Evolutionary conservation across 106 monocot genomes (phyloP), one percentile per base, ranked within the genome.

Genomic region (Acanthochlamys bracteata): DNA sequence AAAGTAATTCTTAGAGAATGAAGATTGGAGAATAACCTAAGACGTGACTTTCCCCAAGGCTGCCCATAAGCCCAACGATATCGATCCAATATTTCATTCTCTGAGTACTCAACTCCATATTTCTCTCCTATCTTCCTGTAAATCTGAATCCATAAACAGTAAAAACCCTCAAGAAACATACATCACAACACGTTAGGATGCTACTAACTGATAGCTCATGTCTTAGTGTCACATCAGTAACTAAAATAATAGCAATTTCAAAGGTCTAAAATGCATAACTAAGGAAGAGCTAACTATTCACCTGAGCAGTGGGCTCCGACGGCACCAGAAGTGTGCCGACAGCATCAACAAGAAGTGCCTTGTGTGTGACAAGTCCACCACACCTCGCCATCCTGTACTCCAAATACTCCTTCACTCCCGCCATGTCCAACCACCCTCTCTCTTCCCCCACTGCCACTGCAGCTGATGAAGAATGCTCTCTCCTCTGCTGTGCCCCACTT

Each of bases 51-150:
- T 4, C 85, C 92, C 98, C 98, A 99, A 14, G 98, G 92, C 67
- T 92, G 92, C 57, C 73, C 85, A 61, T 99, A 99, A 8, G 92
- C 92, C 92, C 92, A 77, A 8, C 98, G 73, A 60, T 99, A 99
- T 40, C 98, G 73, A 51, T 69, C 22, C 75, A 99, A 71, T 20
- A 99, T 99, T 81, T 99, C 98, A 57, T 92, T 64, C 54, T 99
- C 98, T 7, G 88, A 81, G 64, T 86, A 99, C 27, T 68, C 33
- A 25, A 99, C 98, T 11, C 98, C 98, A 60, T 99, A 99, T 47
- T 99, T 99, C 75, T 92, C 81, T 20, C 98, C 98, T 19, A 99
- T 82, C 49, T 82, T 58, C 75, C 79, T 83, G 68, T 99, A 99
- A 22, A 99, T 82, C 98, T 95, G 47, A 63, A 59, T 16, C 61